These are phyloP conservation scores for Nematocida minor DNA, from an alignment of 371 early-diverging fungal genomes.

Conservation along the genomic window DNA sequence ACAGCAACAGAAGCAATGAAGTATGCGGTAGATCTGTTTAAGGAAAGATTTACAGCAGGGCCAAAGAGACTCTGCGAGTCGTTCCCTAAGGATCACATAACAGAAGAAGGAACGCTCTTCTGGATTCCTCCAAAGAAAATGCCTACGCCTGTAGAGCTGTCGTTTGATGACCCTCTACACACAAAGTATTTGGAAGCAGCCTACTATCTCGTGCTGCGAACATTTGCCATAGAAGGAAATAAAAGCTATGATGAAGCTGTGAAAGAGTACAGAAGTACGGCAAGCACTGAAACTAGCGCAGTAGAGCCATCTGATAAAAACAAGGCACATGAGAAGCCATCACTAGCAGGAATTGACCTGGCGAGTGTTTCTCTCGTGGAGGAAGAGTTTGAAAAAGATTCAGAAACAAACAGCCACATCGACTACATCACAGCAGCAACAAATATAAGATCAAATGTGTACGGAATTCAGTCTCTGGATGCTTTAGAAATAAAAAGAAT, in stretches of 20 bases:
- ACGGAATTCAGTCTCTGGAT: constrained; percentile 81
- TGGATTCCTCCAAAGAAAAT: constrained; percentile 98
- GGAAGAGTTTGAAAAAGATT: constrained; percentile 94
- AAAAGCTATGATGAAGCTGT: background rate
- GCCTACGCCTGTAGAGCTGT: constrained; percentile 69
- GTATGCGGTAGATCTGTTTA: constrained; percentile 50
- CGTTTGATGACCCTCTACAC: constrained; percentile 70
- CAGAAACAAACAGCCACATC: constrained; percentile 95
- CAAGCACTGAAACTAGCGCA: background rate
- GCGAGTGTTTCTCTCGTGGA: constrained; percentile 74
- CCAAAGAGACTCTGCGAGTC: constrained; percentile 57
- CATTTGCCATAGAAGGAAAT: constrained; percentile 71
- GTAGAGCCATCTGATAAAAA: constrained; percentile 64
- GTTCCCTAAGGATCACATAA: constrained; percentile 69
- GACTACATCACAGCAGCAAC: constrained; percentile 94
- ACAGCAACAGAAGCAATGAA: constrained; percentile 68
- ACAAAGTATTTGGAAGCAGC: constrained; percentile 80
- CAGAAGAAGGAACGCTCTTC: constrained; percentile 77
- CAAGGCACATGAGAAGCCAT: constrained; percentile 70
- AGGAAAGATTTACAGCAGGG: constrained; percentile 48
- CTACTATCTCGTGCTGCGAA: constrained; percentile 75
- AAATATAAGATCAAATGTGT: constrained; percentile 90
- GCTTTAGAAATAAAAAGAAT: constrained; percentile 92
- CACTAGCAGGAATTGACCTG: constrained; percentile 70
- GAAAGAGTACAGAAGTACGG: background rate